These are phyloP conservation scores for Cyberlindnera maritima DNA, from an alignment of 805 yeast species.

Conservation along the genomic window DNA sequence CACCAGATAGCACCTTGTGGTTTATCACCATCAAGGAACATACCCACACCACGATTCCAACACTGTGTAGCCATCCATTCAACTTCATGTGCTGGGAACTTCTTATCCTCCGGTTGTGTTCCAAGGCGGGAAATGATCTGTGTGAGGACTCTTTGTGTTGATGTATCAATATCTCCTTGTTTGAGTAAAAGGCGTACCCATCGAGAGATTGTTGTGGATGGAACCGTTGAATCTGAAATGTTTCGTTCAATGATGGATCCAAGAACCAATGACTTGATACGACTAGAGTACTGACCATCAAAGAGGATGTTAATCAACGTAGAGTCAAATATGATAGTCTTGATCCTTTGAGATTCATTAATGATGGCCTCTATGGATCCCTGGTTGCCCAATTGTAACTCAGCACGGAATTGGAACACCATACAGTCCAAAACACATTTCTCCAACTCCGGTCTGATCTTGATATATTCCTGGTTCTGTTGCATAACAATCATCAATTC, in stretches of 20 bases:
- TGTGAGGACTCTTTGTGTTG: constrained; percentile 11
- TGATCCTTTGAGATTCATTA: constrained; percentile 16
- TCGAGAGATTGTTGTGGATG: constrained; percentile 23
- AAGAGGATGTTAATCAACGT: neutral
- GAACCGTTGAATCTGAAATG: constrained; percentile 2
- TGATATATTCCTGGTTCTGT: constrained; percentile 8
- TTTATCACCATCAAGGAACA: constrained; percentile 22
- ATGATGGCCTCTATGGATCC: constrained; percentile 22
- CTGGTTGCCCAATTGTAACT: constrained; percentile 25
- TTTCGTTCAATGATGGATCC: too few species aligned
- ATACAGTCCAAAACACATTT: constrained; percentile 25
- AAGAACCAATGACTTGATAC: too few species aligned
- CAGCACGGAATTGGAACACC: constrained; percentile 26
- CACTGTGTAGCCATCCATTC: constrained; percentile 36
- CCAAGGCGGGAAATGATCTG: constrained; percentile 11
- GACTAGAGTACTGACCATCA: too few species aligned
- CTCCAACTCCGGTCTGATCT: constrained; percentile 17
- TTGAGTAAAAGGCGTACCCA: constrained; percentile 31
- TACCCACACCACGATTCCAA: constrained; percentile 39
- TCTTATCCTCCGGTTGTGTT: constrained; percentile 3
- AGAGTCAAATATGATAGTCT: neutral
- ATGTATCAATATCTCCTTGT: constrained; percentile 5
- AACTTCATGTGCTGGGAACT: constrained; percentile 28
- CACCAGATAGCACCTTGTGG: constrained; percentile 30
- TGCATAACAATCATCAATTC: constrained; percentile 13